Conservation (phyloP, 163 green algal genomes). For the Chlorella variabilis region DNA sequence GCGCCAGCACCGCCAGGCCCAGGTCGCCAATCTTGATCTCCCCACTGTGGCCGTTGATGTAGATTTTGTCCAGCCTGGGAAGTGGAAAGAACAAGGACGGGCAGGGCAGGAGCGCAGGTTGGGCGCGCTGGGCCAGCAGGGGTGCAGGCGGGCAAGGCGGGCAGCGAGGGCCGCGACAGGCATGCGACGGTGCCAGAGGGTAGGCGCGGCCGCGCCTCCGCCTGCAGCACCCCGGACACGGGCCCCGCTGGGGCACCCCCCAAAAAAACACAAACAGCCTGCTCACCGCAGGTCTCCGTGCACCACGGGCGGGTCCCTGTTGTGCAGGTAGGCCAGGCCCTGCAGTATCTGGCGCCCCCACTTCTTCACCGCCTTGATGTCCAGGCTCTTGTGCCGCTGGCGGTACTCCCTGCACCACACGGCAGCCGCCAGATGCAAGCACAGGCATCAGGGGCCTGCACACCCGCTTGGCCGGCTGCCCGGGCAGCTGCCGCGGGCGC, state of each 20-base stretch:
- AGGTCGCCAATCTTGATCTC: constrained; percentile 97
- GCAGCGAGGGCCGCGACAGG: not conserved
- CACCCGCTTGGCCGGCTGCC: too few species aligned
- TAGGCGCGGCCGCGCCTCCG: not conserved
- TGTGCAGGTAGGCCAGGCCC: constrained; percentile 91
- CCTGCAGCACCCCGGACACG: not conserved
- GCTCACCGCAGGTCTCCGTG: constrained; percentile 86
- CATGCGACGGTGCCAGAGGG: not conserved
- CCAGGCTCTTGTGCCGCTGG: constrained; percentile 77
- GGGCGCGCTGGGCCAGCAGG: too few species aligned
- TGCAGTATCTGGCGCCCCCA: constrained; percentile 89
- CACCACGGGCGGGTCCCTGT: constrained; percentile 77
- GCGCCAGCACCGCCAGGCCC: constrained; percentile 86
- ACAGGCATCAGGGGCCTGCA: too few species aligned
- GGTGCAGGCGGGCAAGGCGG: not conserved
- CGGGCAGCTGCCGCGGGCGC: too few species aligned
- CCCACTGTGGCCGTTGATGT: constrained; percentile 95
- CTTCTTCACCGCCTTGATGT: constrained; percentile 89
- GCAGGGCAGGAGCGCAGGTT: too few species aligned
- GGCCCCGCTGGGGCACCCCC: not conserved
- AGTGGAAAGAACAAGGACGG: not conserved
- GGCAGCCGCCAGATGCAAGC: too few species aligned
- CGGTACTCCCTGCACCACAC: constrained; percentile 73
- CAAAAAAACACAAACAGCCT: too few species aligned
- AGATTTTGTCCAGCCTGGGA: constrained; percentile 84